Conservation (phyloP, 371 early-diverging fungal genomes). For the Mortierella sp. region DNA sequence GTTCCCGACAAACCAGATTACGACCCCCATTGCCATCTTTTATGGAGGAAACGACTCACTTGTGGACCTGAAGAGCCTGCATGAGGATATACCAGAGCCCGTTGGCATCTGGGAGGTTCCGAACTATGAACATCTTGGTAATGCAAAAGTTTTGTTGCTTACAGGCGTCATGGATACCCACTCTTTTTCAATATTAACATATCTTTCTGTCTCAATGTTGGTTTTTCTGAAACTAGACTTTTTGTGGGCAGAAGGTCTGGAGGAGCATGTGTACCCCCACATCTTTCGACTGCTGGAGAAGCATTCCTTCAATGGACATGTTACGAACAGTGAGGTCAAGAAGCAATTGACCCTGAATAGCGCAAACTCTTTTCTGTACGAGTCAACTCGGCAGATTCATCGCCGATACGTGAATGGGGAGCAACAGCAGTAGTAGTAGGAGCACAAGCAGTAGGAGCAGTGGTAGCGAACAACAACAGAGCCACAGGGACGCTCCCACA, state of each 20-base stretch:
- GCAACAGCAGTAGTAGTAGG: not conserved
- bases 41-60: slow-evolving; percentile 91
- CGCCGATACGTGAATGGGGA: slow-evolving; percentile 7
- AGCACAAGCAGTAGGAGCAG: slow-evolving; percentile 6
- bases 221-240: slow-evolving; percentile 60
- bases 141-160: not conserved
- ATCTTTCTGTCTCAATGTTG: not conserved
- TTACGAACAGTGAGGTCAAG: slow-evolving; percentile 12
- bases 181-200: not conserved
- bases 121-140: slow-evolving; percentile 80
- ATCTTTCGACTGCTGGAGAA: slow-evolving; percentile 35
- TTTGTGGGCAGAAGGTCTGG: slow-evolving; percentile 74
- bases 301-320: slow-evolving; percentile 47
- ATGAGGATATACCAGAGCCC: slow-evolving; percentile 67
- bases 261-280: slow-evolving; percentile 38
- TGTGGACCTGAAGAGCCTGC: slow-evolving; percentile 74
- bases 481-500: not conserved
- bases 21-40: slow-evolving; percentile 88
- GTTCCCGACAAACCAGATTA: slow-evolving; percentile 87
- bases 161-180: not conserved
- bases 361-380: too few species aligned
- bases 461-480: not conserved
- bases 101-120: slow-evolving; percentile 72
- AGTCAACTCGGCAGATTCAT: not conserved
- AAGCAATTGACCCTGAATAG: not conserved